phyloP scores from a whole-genome alignment of 2,329 filamentous ascomycete species.

The Botrytis squamosa region DNA sequence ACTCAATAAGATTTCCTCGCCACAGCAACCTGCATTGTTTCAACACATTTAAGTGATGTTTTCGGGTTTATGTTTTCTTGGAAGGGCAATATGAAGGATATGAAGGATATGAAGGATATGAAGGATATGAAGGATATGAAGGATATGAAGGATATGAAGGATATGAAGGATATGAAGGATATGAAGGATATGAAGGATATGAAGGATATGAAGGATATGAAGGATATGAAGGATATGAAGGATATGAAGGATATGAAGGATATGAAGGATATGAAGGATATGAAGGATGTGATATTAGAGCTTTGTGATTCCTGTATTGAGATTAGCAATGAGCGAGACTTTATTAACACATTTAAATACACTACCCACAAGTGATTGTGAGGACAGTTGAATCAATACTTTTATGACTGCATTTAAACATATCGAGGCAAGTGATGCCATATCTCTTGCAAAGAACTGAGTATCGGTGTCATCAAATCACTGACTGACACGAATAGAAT shows the following conservation, averaged over 20 bases:
- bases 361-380: background rate
- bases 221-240: no score
- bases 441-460: background rate
- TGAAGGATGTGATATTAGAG: background rate
- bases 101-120: no score
- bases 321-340: background rate
- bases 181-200: background rate
- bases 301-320: background rate
- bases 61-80: background rate
- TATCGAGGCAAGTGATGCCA: background rate
- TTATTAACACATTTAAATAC: background rate
- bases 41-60: background rate
- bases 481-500: background rate
- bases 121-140: no score
- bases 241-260: no score
- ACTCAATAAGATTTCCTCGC: background rate
- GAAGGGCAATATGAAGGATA: background rate
- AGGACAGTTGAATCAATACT: fast-evolving
- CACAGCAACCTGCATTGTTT: background rate
- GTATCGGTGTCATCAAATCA: background rate
- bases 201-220: background rate
- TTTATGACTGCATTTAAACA: background rate
- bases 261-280: background rate
- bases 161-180: no score
- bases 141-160: no score